Percentiles rank a stretch among this genome's conserved stretches.
Evolutionary conservation across 768 basidiomycete species (phyloP).

Genomic region (Termitomyces sp.): DNA sequence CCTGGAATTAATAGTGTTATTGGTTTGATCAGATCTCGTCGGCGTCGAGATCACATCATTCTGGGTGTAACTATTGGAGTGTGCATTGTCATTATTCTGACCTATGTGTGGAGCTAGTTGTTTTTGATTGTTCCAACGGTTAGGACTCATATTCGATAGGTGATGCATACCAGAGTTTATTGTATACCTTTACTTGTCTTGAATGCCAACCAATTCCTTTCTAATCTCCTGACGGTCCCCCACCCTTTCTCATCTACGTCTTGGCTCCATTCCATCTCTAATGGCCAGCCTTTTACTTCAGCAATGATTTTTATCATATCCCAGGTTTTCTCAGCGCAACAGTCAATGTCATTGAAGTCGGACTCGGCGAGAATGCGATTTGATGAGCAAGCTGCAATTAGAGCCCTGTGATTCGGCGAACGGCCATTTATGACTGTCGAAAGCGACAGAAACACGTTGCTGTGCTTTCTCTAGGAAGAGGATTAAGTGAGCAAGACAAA

Average conservation of each 20-base stretch:
- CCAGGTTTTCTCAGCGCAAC: conserved; percentile 61
- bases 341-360: conserved; percentile 67
- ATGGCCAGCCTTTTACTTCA: conserved; percentile 66
- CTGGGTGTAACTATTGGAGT: conserved; percentile 85
- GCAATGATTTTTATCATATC: conserved; percentile 71
- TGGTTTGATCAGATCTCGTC: conserved; percentile 87
- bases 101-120: conserved; percentile 37
- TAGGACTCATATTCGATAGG: not conserved
- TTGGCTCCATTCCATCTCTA: conserved; percentile 58
- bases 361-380: conserved; percentile 81
- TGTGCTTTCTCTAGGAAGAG: conserved; percentile 48
- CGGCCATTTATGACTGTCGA: conserved; percentile 83
- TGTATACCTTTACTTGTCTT: conserved; percentile 8
- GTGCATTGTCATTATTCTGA: conserved; percentile 56
- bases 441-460: conserved; percentile 81
- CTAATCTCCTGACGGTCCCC: conserved; percentile 63
- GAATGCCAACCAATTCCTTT: conserved; percentile 70
- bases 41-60: conserved; percentile 86
- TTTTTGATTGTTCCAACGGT: not conserved
- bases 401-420: conserved; percentile 51
- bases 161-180: not conserved
- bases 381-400: conserved; percentile 60
- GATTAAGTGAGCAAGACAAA: not conserved
- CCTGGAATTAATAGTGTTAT: conserved; percentile 93
- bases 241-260: conserved; percentile 31